Base-by-base conservation (phyloP, 1,284 basidiomycete species). In the Fomitopsis schrenkii region DNA sequence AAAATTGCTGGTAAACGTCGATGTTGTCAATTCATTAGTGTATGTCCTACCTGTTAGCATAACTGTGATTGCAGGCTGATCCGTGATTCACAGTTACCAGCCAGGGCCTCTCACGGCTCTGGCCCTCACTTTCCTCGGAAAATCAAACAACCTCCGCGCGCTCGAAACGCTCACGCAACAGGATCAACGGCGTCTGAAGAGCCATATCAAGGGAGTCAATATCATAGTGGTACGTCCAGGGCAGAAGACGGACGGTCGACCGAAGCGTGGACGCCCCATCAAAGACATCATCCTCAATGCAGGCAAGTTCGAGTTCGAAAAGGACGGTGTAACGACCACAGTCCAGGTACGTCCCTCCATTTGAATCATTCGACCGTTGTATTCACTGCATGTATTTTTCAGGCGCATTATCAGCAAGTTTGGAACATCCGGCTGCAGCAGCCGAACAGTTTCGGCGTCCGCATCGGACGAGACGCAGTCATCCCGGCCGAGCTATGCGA, bases 401-500 rank as follows among this genome's bases (percentile, higher is more conserved):
- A 81, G 79, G 65, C 71, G 1, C 73, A 84, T 58, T 80, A 78
- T 60, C 52, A 63, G 0, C 46, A 71, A 0, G 71, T 72, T 0
- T 70, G 81, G 61, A 67, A 71, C 33, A 63, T 69, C 5, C 53
- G 17, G 0, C 63, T 83, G 0, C 45, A 64, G 14, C 70, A 72
- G 58, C 80, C 80, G 0, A 57, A 62, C 0, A 66, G 75, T 8
- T 73, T 82, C 52, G 83, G 82, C 4, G 75, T 84, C 2, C 58
- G 66, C 14, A 60, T 71, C 26, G 68, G 69, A 9, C 59, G 73
- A 0, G 69, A 67, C 1, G 70, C 74, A 0, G 70, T 83, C 19
- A 70, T 83, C 19, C 84, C 85, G 0, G 75, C 79, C 0, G 84
- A 87, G 64, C 62, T 83, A 1, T 83, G 82, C 66, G 61, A 64